Evolutionary conservation across 2,329 filamentous ascomycete species (phyloP).

Genomic region (Aureobasidium vineae): DNA sequence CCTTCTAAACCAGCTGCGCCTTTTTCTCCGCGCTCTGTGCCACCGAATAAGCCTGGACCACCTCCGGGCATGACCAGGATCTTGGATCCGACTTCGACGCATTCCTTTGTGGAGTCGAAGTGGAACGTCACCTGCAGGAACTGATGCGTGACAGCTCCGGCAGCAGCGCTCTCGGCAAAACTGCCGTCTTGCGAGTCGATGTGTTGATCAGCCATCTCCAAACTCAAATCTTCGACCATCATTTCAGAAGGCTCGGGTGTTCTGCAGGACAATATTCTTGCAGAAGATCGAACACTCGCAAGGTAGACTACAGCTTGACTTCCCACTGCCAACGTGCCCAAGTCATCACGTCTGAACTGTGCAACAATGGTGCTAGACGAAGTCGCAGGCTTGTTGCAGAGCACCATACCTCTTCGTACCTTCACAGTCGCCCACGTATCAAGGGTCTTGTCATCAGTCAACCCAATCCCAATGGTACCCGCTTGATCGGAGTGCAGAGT

Average conservation of each 20-base stretch:
- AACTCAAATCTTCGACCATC: constrained; percentile 41
- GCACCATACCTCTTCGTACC: constrained; percentile 77
- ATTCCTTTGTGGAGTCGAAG: constrained; percentile 67
- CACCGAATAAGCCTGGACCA: constrained; percentile 58
- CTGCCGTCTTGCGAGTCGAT: constrained; percentile 17
- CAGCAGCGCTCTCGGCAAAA: constrained; percentile 31
- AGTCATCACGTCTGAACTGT: constrained; percentile 63
- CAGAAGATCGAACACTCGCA: constrained; percentile 79
- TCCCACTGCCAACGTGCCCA: constrained; percentile 63
- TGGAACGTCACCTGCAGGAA: constrained; percentile 61
- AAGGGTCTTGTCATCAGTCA: constrained; percentile 43
- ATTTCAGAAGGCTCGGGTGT: constrained; percentile 34
- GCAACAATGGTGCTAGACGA: constrained; percentile 55
- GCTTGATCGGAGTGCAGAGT: constrained; percentile 77
- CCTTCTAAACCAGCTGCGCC: constrained; percentile 64
- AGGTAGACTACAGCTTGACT: constrained; percentile 78
- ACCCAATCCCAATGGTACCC: constrained; percentile 78
- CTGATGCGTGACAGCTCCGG: constrained; percentile 32
- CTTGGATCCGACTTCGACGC: constrained; percentile 68
- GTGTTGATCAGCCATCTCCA: constrained; percentile 43
- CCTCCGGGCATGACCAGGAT: constrained; percentile 71
- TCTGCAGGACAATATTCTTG: constrained; percentile 60
- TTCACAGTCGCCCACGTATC: constrained; percentile 34
- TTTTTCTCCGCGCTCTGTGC: constrained; percentile 51
- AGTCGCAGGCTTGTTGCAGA: constrained; percentile 61